Conservation (phyloP, 2,329 filamentous ascomycete genomes). For the Scedosporium minutisporum region DNA sequence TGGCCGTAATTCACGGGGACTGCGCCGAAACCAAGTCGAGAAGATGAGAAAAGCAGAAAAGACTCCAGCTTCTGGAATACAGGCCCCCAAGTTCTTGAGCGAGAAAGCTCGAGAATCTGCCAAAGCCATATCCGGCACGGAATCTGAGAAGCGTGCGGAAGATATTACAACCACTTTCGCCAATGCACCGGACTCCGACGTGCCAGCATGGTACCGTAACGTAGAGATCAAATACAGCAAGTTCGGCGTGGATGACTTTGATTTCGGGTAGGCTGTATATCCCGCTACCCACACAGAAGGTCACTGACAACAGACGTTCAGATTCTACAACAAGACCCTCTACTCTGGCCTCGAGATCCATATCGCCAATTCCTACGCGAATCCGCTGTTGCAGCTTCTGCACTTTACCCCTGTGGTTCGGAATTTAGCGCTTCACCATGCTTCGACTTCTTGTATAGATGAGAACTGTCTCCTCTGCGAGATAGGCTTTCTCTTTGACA, state of each 20-base stretch:
- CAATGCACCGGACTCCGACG: slow-evolving; percentile 52
- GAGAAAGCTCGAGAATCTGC: slow-evolving; percentile 72
- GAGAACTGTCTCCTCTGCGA: slow-evolving; percentile 87
- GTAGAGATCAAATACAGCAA: slow-evolving; percentile 99
- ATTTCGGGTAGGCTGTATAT: slow-evolving; percentile 63
- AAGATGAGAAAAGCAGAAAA: slow-evolving; percentile 59
- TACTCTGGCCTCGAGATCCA: slow-evolving; percentile 94
- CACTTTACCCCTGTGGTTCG: slow-evolving; percentile 82
- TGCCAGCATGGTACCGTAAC: slow-evolving; percentile 81
- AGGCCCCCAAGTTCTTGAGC: slow-evolving; percentile 84
- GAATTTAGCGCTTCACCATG: slow-evolving; percentile 81
- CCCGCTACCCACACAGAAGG: neutral
- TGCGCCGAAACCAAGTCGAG: slow-evolving; percentile 73
- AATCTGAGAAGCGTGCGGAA: slow-evolving; percentile 7
- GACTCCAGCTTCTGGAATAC: slow-evolving; percentile 48
- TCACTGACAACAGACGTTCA: slow-evolving; percentile 6
- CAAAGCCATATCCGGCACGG: slow-evolving; percentile 31
- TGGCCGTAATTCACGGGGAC: slow-evolving; percentile 64
- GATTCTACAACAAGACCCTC: slow-evolving; percentile 87
- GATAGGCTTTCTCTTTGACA: slow-evolving; percentile 90
- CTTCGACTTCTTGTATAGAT: slow-evolving; percentile 71
- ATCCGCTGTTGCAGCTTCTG: slow-evolving; percentile 81
- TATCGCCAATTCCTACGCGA: slow-evolving; percentile 93
- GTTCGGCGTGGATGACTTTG: slow-evolving; percentile 98
- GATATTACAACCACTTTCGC: neutral